These are phyloP conservation scores for Manihot esculenta DNA, from an alignment of 441 rosid species.

Conservation along the genomic window DNA sequence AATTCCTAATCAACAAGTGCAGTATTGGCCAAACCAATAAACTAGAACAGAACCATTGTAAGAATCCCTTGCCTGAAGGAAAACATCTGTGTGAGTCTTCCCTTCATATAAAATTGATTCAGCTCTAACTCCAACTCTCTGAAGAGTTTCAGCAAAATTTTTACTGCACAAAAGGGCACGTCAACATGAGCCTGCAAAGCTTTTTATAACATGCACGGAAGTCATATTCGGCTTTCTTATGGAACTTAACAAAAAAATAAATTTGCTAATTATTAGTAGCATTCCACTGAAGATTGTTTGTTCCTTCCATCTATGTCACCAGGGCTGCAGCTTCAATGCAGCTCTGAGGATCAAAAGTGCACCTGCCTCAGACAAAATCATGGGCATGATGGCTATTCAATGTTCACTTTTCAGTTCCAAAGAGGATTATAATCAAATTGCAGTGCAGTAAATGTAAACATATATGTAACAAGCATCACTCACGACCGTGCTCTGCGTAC, in stretches of 20 bases:
- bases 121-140: slow-evolving; percentile 70
- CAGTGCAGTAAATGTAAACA: background rate
- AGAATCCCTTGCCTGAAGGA: slow-evolving; percentile 69
- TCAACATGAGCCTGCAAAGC: slow-evolving; percentile 11
- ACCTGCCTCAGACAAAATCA: too few species aligned
- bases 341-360: background rate
- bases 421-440: background rate
- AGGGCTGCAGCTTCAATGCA: too few species aligned
- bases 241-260: too few species aligned
- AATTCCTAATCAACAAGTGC: background rate
- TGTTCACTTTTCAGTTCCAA: background rate
- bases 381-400: background rate
- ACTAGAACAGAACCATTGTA: background rate
- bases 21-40: background rate
- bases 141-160: slow-evolving; percentile 68
- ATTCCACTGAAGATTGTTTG: too few species aligned
- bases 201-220: background rate
- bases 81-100: slow-evolving; percentile 91
- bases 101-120: slow-evolving; percentile 75
- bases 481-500: too few species aligned
- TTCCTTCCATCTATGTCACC: too few species aligned
- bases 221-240: too few species aligned
- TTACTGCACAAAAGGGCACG: slow-evolving; percentile 42
- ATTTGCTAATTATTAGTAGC: too few species aligned
- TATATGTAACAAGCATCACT: too few species aligned